Evolutionary conservation across 305 asterid genomes (phyloP).

Genomic region (Euphrasia arctica): DNA sequence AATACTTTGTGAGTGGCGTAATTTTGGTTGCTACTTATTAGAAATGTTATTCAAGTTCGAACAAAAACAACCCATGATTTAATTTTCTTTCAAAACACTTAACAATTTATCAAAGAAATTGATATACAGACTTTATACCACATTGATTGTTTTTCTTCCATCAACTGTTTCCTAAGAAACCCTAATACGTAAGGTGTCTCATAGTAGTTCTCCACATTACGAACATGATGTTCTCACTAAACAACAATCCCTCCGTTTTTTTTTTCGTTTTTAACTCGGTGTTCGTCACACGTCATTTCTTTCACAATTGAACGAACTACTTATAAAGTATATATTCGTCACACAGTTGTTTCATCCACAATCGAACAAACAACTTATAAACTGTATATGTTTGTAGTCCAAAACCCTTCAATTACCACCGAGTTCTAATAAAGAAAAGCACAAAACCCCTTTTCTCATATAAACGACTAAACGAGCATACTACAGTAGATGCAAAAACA

Average conservation of each 20-base stretch:
- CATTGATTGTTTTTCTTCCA: too few relatives aligned
- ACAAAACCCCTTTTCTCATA: not conserved
- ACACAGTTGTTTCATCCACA: not conserved
- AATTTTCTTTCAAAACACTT: too few relatives aligned
- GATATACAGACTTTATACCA: too few relatives aligned
- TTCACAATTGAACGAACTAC: too few relatives aligned
- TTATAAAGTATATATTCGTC: too few relatives aligned
- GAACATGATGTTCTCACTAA: not conserved
- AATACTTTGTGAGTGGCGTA: not conserved
- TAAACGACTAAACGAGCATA: not conserved
- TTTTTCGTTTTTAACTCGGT: not conserved
- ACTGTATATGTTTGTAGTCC: not conserved
- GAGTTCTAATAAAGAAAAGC: not conserved
- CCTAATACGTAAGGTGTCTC: not conserved
- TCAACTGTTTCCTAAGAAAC: too few relatives aligned
- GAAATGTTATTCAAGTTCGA: too few relatives aligned
- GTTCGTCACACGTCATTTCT: not conserved
- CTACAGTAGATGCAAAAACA: not conserved
- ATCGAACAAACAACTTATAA: not conserved
- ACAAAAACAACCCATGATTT: too few relatives aligned
- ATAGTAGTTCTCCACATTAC: conserved; percentile 1
- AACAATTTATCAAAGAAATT: too few relatives aligned
- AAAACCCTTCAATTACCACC: not conserved
- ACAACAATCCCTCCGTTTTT: not conserved
- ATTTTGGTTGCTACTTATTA: too few relatives aligned